phyloP scores from a whole-genome alignment of 768 basidiomycete genomes.

The Inosperma sp. region DNA sequence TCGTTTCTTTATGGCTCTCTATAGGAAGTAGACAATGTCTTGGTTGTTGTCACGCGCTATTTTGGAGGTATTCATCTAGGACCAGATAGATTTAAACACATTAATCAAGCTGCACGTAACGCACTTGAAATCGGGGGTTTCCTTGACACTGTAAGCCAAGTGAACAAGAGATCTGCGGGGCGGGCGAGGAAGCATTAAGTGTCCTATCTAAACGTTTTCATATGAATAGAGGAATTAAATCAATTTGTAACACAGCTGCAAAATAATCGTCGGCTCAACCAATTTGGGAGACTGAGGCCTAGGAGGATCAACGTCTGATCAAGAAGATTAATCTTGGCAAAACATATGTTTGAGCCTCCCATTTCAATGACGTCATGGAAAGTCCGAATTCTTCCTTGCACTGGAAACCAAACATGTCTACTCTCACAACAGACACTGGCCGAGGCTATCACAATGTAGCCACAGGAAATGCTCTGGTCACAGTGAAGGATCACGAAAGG shows the following conservation, averaged over 20 bases:
- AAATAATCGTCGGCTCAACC: too few relatives aligned
- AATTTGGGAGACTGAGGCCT: too few relatives aligned
- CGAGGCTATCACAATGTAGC: constrained; percentile 35
- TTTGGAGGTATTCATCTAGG: constrained; percentile 92
- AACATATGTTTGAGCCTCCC: too few relatives aligned
- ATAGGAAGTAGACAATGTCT: constrained; percentile 76
- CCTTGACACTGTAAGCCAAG: constrained; percentile 48
- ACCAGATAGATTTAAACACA: constrained; percentile 86
- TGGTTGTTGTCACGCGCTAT: constrained; percentile 90
- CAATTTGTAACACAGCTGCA: too few relatives aligned
- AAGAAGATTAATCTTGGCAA: too few relatives aligned
- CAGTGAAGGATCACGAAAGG: constrained; percentile 44
- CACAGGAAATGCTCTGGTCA: constrained; percentile 50
- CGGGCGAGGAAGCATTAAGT: constrained; percentile 26
- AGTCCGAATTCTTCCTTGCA: not conserved
- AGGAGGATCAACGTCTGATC: too few relatives aligned
- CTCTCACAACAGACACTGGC: constrained; percentile 21
- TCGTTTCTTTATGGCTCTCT: constrained; percentile 1
- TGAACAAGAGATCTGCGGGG: constrained; percentile 26
- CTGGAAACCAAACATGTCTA: not conserved
- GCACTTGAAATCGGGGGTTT: constrained; percentile 88
- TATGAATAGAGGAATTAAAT: too few relatives aligned
- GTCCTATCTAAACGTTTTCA: too few relatives aligned
- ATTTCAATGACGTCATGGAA: not conserved
- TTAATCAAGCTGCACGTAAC: constrained; percentile 92